phyloP scores from a whole-genome alignment of 257 asterid species.

The Solanum appendiculatum region DNA sequence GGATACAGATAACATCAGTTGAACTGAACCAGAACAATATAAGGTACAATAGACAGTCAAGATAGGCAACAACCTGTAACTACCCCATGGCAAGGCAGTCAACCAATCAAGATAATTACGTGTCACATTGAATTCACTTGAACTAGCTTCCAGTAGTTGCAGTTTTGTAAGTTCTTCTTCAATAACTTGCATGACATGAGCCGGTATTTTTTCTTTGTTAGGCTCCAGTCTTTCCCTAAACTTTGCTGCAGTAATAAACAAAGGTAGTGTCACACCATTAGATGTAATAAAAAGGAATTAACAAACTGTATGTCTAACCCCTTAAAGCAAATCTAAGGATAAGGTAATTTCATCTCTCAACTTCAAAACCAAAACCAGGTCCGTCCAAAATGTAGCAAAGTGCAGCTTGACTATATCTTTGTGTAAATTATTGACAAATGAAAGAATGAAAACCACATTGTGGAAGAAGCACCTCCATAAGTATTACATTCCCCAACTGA shows the following conservation, averaged over 20 bases:
- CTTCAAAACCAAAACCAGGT: neutral
- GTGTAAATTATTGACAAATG: neutral
- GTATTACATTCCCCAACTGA: neutral
- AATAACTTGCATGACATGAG: slow-evolving; percentile 93
- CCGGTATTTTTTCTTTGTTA: slow-evolving; percentile 81
- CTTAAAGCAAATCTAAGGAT: neutral
- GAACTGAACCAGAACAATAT: neutral
- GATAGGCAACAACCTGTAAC: slow-evolving; percentile 58
- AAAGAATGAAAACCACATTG: neutral
- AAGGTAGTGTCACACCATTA: neutral
- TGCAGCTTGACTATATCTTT: neutral
- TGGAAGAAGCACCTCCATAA: neutral
- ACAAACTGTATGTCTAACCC: neutral
- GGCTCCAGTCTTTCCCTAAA: slow-evolving; percentile 93
- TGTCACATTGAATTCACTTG: slow-evolving; percentile 96
- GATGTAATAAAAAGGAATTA: neutral
- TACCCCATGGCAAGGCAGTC: slow-evolving; percentile 99
- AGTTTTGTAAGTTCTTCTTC: slow-evolving; percentile 92
- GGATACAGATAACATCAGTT: neutral
- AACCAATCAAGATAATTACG: slow-evolving; percentile 99
- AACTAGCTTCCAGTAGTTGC: slow-evolving; percentile 94
- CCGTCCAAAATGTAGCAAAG: neutral
- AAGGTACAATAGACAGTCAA: neutral
- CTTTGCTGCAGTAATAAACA: slow-evolving; percentile 46
- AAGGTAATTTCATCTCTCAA: neutral